Conservation (phyloP, 768 basidiomycete species). For the Austroboletus eburneus region DNA sequence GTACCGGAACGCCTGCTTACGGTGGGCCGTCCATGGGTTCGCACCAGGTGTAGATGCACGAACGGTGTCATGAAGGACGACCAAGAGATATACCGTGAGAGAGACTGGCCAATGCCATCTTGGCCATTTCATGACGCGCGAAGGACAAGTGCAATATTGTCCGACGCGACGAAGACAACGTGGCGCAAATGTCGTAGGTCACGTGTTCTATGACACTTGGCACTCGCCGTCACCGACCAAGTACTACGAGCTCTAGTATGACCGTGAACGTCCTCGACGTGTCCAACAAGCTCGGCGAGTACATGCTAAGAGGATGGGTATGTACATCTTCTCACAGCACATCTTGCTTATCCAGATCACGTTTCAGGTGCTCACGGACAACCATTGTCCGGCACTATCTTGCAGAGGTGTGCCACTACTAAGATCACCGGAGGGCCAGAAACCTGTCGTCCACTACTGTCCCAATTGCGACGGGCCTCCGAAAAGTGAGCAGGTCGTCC, state of each 20-base stretch:
- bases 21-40: slow-evolving; percentile 51
- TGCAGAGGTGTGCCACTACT: slow-evolving; percentile 67
- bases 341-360: slow-evolving; percentile 6
- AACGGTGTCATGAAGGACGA: slow-evolving; percentile 32
- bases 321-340: background rate
- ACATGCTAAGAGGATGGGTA: slow-evolving; percentile 79
- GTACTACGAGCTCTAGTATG: too few species aligned
- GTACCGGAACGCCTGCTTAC: slow-evolving; percentile 56
- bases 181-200: slow-evolving; percentile 17
- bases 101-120: slow-evolving; percentile 51
- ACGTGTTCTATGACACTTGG: slow-evolving; percentile 16
- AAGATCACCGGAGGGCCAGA: slow-evolving; percentile 55
- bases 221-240: background rate
- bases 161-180: slow-evolving; percentile 17
- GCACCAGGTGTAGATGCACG: slow-evolving; percentile 18
- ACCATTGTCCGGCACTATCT: slow-evolving; percentile 48
- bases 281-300: slow-evolving; percentile 61
- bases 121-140: slow-evolving; percentile 37
- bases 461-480: slow-evolving; percentile 53
- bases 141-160: slow-evolving; percentile 1
- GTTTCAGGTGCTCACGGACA: slow-evolving; percentile 59
- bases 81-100: slow-evolving; percentile 37
- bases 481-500: slow-evolving; percentile 26
- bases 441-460: slow-evolving; percentile 51
- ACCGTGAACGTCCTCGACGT: slow-evolving; percentile 50